Percentiles rank a stretch among this genome's conserved stretches.
Evolutionary conservation across 2,329 filamentous ascomycete genomes (phyloP).

Genomic region (Ascochyta fabae): DNA sequence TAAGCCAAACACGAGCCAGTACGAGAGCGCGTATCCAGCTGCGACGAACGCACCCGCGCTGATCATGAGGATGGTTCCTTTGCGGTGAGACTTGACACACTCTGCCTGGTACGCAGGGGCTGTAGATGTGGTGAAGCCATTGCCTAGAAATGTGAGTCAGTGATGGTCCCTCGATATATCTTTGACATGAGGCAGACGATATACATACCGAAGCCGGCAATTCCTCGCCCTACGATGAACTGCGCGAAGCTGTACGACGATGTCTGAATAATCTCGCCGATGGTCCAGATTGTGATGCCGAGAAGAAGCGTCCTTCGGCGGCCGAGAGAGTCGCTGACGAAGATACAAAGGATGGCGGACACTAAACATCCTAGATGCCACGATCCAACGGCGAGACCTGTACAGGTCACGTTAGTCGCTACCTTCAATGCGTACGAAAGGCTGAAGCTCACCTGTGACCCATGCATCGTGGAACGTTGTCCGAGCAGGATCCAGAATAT

Average conservation of each 20-base stretch:
- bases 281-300: conserved; percentile 57
- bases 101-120: conserved; percentile 61
- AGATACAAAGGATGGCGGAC: conserved; percentile 60
- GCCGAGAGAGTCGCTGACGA: conserved; percentile 58
- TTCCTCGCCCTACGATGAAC: conserved; percentile 59
- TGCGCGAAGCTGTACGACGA: conserved; percentile 55
- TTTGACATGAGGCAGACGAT: conserved; percentile 31
- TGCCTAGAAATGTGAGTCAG: conserved; percentile 44
- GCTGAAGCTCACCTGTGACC: conserved; percentile 29
- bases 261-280: conserved; percentile 58
- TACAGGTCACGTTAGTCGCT: neutral
- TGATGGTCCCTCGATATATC: conserved; percentile 50
- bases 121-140: conserved; percentile 60
- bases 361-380: conserved; percentile 63
- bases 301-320: conserved; percentile 58
- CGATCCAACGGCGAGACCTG: conserved; percentile 40
- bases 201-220: conserved; percentile 58
- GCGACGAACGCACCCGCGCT: conserved; percentile 59
- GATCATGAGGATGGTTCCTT: conserved; percentile 57
- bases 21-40: conserved; percentile 57
- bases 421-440: neutral
- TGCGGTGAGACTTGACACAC: conserved; percentile 52
- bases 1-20: conserved; percentile 62
- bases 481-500: conserved; percentile 27
- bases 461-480: conserved; percentile 30